Evolutionary conservation across 2,329 filamentous ascomycete genomes (phyloP), one percentile per base, ranked within the genome.

Genomic region (Claviceps quebecensis): DNA sequence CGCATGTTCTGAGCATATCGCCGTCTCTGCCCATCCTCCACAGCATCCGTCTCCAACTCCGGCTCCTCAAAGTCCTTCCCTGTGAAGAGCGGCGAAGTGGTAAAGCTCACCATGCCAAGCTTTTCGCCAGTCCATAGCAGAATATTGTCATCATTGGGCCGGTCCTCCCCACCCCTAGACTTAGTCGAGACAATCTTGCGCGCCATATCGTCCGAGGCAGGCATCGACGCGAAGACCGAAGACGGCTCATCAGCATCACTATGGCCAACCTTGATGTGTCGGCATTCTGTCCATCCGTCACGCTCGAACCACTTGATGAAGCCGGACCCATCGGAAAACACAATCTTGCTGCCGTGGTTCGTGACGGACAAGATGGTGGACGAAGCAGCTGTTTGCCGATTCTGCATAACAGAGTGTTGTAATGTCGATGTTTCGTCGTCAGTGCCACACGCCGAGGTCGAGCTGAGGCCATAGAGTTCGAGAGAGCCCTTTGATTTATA

Each of bases 401-500:
- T 97, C 57, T 84, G 83, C 64, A 83, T 80, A 13, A 70, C 68
- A 22, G 75, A 76, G 48, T 73, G 72, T 45, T 72, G 69, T 45
- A 59, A 52, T 49, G 60, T 55, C 49, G 48, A 56, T 52, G 50
- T 59, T 52, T 54, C 63, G 39, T 49, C 63, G 39, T 49, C 40
- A 13, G n/a, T 38, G 26, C 40, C 63, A 55, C 60, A 55, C n/a
- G 59, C 57, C 22, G 56, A 60, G 53, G 51, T 61, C 44, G 57
- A 62, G 43, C 57, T 67, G 23, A 87, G 68, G 14, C 81, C 81
- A 64, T 95, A 95, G n/a, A 95, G 70, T 62, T 97, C 91, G 2
- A 97, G 72, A 0, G 86, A 90, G 0, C 91, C 91, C 65, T 93
- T 90, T 36, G 85, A 87, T 59, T 93, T 94, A 69, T 96, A 96